Evolutionary conservation across 331 rosid species (phyloP), one percentile per base, ranked within the genome.

Genomic region (Prunus yedoensis): DNA sequence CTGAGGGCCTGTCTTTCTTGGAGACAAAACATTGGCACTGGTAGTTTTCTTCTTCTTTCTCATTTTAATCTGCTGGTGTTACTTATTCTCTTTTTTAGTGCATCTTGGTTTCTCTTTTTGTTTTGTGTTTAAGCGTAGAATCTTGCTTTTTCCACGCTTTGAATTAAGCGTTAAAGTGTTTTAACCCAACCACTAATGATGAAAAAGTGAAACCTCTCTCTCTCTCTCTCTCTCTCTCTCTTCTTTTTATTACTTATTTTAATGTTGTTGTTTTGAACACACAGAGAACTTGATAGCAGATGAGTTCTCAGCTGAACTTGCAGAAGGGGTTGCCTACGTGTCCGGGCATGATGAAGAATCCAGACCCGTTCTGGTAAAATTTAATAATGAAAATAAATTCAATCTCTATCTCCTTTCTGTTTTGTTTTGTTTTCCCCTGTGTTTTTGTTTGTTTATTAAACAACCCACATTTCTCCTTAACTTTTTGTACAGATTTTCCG

Each of bases 301-400:
- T 77, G 98, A 96, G 85, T 96, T 96, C 85, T 86, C 99, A 51
- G 89, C 93, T 20, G 99, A 96, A 76, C 88, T 96, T 1, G 91
- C 93, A 30, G 96, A 93, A 6, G 99, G 99, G 0, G 88, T 93
- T 57, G 99, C 99, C 49, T 96, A 91, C 76, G 89, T 91, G 8
- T 89, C 98, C 8, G 99, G 99, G n/a, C 91, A 91, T 56, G 99
- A 96, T 62, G 96, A 96, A 28, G 98, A 96, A 73, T 88, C 91
- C 30, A 88, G 98, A 65, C 99, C 99, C 11, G 89, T 96, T 77
- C 15, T 93, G 91, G 99, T 94, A 91, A 56, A 47, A 47, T 10
- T 35, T 5, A 47, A 47, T 1, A 13, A 49, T 11, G 3, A 13
- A 49, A 11, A 11, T 49, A 13, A 49, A 7, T 12, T 45, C 4